Conservation (phyloP, 257 asterid species). For the Prunella vulgaris region DNA sequence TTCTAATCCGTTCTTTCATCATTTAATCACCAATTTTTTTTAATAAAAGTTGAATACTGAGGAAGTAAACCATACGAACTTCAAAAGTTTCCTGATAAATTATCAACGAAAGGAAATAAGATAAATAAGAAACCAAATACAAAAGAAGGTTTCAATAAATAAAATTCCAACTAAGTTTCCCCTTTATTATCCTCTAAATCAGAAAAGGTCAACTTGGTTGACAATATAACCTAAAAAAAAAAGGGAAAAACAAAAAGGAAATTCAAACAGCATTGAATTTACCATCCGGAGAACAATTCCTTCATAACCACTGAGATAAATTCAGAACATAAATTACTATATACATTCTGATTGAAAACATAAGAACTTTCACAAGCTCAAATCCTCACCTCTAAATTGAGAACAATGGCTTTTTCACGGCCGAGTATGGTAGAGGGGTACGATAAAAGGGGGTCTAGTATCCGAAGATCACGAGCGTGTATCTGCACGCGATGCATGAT, state of each 20-base stretch:
- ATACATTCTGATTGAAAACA: too few species aligned
- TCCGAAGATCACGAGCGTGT: constrained; percentile 90
- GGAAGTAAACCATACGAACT: background rate
- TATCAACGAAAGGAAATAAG: background rate
- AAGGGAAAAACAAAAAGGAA: background rate
- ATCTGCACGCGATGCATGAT: constrained; percentile 93
- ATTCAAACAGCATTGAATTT: background rate
- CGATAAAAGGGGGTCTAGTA: constrained; percentile 72
- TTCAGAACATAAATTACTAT: background rate
- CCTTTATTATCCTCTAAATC: background rate
- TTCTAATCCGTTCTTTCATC: background rate
- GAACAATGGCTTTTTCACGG: constrained; percentile 86
- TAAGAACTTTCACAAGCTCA: too few species aligned
- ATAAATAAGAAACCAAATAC: background rate
- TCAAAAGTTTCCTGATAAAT: background rate
- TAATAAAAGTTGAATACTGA: background rate
- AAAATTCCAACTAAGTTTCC: background rate
- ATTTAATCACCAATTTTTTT: background rate
- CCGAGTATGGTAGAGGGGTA: constrained; percentile 88
- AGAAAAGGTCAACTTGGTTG: background rate
- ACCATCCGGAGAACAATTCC: background rate
- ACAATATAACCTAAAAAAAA: background rate
- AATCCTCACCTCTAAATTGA: constrained; percentile 59
- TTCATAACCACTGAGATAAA: background rate
- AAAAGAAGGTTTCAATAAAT: background rate